These are phyloP conservation scores for Cicer judaicum DNA, from an alignment of 306 rosid species.

Conservation along the genomic window DNA sequence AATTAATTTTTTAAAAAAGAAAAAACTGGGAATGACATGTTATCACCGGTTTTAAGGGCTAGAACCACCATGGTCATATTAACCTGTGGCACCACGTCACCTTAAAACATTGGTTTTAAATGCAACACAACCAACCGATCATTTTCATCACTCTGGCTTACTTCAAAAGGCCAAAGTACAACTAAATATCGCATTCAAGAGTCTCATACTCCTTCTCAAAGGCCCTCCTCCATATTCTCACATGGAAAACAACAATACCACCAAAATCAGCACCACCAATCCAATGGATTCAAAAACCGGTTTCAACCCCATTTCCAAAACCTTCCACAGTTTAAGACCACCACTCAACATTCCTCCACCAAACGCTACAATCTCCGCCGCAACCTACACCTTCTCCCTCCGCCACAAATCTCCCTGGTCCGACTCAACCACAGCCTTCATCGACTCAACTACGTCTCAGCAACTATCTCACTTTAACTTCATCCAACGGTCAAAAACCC, in stretches of 20 bases:
- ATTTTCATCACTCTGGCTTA: not conserved
- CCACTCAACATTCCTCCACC: slow-evolving; percentile 57
- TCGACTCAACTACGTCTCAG: slow-evolving; percentile 48
- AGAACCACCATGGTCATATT: too few species aligned
- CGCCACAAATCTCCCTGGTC: slow-evolving; percentile 48
- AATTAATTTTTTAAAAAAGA: too few species aligned
- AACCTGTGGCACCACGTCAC: too few species aligned
- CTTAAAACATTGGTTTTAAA: too few species aligned
- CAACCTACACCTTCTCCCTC: slow-evolving; percentile 49
- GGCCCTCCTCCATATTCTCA: not conserved
- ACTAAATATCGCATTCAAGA: not conserved
- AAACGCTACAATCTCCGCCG: slow-evolving; percentile 46
- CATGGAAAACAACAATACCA: not conserved
- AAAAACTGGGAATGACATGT: too few species aligned
- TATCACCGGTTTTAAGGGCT: too few species aligned
- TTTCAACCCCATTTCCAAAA: slow-evolving; percentile 51
- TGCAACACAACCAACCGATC: too few species aligned
- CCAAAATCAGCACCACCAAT: not conserved
- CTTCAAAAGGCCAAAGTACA: not conserved
- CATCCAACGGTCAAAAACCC: slow-evolving; percentile 42
- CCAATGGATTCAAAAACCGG: slow-evolving; percentile 49
- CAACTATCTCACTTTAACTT: slow-evolving; percentile 48
- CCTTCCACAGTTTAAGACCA: slow-evolving; percentile 57
- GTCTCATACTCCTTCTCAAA: not conserved
- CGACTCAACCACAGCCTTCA: slow-evolving; percentile 46